These are phyloP conservation scores for Pterocarpus macrocarpus DNA, from an alignment of 306 rosid species.

Conservation along the genomic window DNA sequence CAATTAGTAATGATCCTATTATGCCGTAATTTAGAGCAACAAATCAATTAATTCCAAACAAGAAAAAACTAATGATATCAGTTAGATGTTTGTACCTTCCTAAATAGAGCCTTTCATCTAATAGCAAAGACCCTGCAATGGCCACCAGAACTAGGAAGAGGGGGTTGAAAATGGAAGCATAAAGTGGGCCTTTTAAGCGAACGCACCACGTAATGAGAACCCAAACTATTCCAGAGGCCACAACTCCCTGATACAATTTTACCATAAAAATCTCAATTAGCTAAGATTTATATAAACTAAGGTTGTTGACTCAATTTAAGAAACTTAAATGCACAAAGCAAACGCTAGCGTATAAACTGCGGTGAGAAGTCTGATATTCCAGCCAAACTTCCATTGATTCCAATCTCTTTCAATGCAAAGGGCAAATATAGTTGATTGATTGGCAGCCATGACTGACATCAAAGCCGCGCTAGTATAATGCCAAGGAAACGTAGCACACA, in stretches of 20 bases:
- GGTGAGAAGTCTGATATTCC: constrained; percentile 41
- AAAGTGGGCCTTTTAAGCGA: constrained; percentile 41
- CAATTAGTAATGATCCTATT: constrained; percentile 40
- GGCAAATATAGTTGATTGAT: constrained; percentile 41
- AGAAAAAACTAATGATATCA: background rate
- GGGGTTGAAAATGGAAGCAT: constrained; percentile 47
- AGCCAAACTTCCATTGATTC: constrained; percentile 15
- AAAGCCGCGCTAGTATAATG: constrained; percentile 46
- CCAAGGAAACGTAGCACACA: constrained; percentile 47
- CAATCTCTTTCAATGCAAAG: constrained; percentile 31
- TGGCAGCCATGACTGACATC: constrained; percentile 50
- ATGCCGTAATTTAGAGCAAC: constrained; percentile 29
- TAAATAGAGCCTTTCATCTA: constrained; percentile 37
- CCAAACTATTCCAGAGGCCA: constrained; percentile 43
- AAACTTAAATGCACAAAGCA: background rate
- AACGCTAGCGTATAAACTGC: constrained; percentile 15
- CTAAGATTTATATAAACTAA: background rate
- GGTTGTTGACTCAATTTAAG: background rate
- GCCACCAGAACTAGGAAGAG: constrained; percentile 41
- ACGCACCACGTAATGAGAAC: constrained; percentile 34
- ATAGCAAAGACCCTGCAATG: constrained; percentile 39
- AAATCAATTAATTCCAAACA: background rate
- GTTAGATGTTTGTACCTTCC: constrained; percentile 32
- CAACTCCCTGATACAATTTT: constrained; percentile 34
- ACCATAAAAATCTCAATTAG: background rate